Evolutionary conservation across 331 rosid species (phyloP), one percentile per base, ranked within the genome.

Genomic region (Quercus phellos): DNA sequence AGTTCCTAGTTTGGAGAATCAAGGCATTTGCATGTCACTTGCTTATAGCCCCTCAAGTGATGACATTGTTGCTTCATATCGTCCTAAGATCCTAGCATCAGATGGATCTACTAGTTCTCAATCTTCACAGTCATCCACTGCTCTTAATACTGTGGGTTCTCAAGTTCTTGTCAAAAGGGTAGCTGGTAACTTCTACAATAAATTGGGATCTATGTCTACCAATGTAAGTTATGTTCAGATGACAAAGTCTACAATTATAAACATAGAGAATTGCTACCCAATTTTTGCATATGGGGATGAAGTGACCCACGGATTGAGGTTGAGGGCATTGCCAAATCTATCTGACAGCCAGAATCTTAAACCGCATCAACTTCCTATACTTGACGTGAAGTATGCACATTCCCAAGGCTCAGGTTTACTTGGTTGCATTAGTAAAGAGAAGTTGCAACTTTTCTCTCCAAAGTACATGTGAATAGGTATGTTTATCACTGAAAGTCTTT

Each of bases 21-120:
- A 43, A 16, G 70, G 78, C 61, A 67, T 58, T 35, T 74, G 78
- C 61, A 26, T 18, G 43, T 60, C 78, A 16, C 56, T 74, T 19
- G 70, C 78, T 4, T 59, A 74, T 24, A 74, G 71, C 43, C 43
- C 70, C 70, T 16, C 58, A 10, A 74, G 18, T 43, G 78, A 74
- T 43, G 58, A 74, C 38, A 74, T 74, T 55, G 78, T 74, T 74
- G 78, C 78, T 35, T 74, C 78, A 58, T 74, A 59, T 74, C 78
- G 43, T 35, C 78, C 70, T 29, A 60, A 24, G 22, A 38, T 55
- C 22, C 18, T 58, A 55, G 26, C 71, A 38, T 59, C 59, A 16
- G 10, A 21, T 16, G 16, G n/a, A 4, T 16, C 53, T 12, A 46
- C 53, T 13, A 46, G 53, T 12, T 46, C 17, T 46, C 51, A 46